Conservation (phyloP, 2,329 filamentous ascomycete species). For the Aspergillus sp. region DNA sequence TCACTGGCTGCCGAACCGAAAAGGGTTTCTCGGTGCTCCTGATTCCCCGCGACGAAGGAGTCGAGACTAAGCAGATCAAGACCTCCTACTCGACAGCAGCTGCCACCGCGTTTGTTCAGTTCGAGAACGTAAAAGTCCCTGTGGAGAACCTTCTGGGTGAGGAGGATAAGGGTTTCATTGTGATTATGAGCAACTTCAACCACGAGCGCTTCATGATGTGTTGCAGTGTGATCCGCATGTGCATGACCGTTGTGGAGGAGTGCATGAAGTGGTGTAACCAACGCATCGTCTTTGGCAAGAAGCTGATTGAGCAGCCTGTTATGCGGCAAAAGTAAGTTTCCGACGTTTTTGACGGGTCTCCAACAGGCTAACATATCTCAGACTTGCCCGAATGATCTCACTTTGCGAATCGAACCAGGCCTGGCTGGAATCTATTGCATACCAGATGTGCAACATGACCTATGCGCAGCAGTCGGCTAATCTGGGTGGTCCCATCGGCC, state of each 20-base stretch:
- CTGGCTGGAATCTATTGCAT: slow-evolving; percentile 81
- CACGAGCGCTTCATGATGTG: slow-evolving; percentile 80
- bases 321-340: slow-evolving; percentile 69
- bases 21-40: slow-evolving; percentile 78
- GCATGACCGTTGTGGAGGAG: slow-evolving; percentile 73
- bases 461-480: slow-evolving; percentile 74
- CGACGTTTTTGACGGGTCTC: no score
- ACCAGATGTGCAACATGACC: slow-evolving; percentile 84
- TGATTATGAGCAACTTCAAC: slow-evolving; percentile 87
- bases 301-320: slow-evolving; percentile 77
- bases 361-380: slow-evolving; percentile 28
- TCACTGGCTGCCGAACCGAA: slow-evolving; percentile 74
- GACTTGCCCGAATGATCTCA: slow-evolving; percentile 82
- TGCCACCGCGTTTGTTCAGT: slow-evolving; percentile 77
- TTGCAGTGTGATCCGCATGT: slow-evolving; percentile 65
- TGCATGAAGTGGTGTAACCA: slow-evolving; percentile 88
- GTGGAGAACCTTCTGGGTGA: slow-evolving; percentile 74
- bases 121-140: slow-evolving; percentile 84
- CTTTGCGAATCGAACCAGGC: slow-evolving; percentile 79
- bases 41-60: slow-evolving; percentile 70
- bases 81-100: slow-evolving; percentile 73
- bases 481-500: slow-evolving; percentile 76
- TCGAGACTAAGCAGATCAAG: slow-evolving; percentile 65
- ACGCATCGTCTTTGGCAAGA: slow-evolving; percentile 79
- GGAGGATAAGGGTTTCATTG: slow-evolving; percentile 82